These are phyloP conservation scores for Trichoderma simmonsii DNA, from an alignment of 2,329 filamentous ascomycete genomes.

Conservation along the genomic window DNA sequence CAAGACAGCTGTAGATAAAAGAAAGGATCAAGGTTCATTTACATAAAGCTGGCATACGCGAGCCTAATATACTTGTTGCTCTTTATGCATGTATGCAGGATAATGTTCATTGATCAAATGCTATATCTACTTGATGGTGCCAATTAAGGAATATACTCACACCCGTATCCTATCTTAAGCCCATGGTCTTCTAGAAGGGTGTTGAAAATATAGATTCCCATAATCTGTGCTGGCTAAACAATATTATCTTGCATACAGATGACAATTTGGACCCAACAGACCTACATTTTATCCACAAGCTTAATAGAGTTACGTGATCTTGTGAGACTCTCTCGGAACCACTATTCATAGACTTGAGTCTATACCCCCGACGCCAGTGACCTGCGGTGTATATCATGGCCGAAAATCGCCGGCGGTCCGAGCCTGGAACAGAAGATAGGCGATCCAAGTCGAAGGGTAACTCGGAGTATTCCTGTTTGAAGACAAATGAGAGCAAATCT, in stretches of 20 bases:
- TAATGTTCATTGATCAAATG: not conserved
- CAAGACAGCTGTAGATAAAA: not conserved
- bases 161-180: not conserved
- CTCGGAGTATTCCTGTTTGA: too few species aligned
- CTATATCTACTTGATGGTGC: not conserved
- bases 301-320: not conserved
- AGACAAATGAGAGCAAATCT: too few species aligned
- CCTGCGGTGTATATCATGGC: not conserved
- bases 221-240: not conserved
- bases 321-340: too few species aligned
- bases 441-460: not conserved
- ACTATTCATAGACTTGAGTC: too few species aligned
- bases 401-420: not conserved
- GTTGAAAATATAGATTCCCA: not conserved
- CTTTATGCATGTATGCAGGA: not conserved
- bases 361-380: not conserved
- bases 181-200: not conserved
- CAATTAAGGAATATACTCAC: not conserved
- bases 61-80: not conserved
- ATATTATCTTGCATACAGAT: not conserved
- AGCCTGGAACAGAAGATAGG: not conserved
- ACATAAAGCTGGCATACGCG: not conserved
- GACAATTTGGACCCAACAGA: too few species aligned
- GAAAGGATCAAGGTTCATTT: not conserved
- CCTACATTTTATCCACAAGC: not conserved